A percentile compares a stretch with the other conserved stretches of the same genome.
Evolutionary conservation across 768 basidiomycete species (phyloP).

Genomic region (Leccinum sublutescens): DNA sequence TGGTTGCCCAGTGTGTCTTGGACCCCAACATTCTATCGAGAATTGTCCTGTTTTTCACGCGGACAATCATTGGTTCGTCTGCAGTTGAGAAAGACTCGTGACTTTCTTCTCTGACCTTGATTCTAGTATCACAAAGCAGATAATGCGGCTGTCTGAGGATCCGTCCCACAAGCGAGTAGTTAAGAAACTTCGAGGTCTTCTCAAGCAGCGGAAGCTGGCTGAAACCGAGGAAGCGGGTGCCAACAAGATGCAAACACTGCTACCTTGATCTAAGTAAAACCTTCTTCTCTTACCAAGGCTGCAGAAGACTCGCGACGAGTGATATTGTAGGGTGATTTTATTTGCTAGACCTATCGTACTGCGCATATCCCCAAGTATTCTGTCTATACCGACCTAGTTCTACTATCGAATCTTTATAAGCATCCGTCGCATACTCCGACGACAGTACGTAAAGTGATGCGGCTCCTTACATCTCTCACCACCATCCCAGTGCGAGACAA

Average conservation of each 20-base stretch:
- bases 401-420: neutral
- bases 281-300: neutral
- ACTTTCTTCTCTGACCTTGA: conserved; percentile 8
- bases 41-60: conserved; percentile 54
- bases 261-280: neutral
- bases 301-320: conserved; percentile 5
- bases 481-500: conserved; percentile 14
- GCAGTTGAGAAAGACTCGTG: neutral
- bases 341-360: conserved; percentile 10
- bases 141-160: conserved; percentile 43
- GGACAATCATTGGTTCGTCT: conserved; percentile 54
- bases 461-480: conserved; percentile 28
- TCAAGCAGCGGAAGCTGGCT: conserved; percentile 34
- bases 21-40: conserved; percentile 45
- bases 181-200: conserved; percentile 38
- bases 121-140: conserved; percentile 42
- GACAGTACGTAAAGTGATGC: conserved; percentile 24
- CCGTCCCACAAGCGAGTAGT: conserved; percentile 36
- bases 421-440: conserved; percentile 17
- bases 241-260: conserved; percentile 3
- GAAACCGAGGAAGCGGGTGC: conserved; percentile 5
- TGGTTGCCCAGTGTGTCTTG: conserved; percentile 49
- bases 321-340: conserved; percentile 13
- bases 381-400: neutral
- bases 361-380: conserved; percentile 3